Evolutionary conservation across 108 stramenopile genomes (phyloP), one percentile per base, ranked within the genome.

Genomic region (Discostella pseudostelligera): DNA sequence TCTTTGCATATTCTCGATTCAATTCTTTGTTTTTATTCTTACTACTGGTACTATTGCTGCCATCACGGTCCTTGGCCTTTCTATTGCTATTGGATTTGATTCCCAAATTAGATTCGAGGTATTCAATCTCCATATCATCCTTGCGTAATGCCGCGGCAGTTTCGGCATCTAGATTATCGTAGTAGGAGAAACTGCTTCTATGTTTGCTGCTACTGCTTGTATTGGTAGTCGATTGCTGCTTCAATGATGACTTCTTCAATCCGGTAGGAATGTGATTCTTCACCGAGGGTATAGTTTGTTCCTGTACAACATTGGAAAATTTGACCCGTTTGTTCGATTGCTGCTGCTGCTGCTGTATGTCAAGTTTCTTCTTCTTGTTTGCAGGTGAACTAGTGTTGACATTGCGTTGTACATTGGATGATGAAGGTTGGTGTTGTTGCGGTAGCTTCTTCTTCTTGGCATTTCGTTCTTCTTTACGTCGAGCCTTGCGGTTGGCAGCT

Each of bases 51-150:
- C 40, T 65, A 45, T 13, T 28, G 17, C 26, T 50, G 8, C 39
- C 42, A 24, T 47, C 62, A 6, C 42, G 50, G 20, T 50, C 47
- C 47, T 63, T 75, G 11, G 65, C 67, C n/a, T 79, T 74, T 46
- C 72, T 69, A 40, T 67, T 81, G 16, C 44, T 57, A 6, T 44
- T 49, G 8, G 14, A 72, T 17, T 56, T 57, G 4, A 87, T 54
- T 13, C 87, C 87, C 12, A 93, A 57, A 67, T 82, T 87, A 1
- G 64, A 63, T 67, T 87, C 89, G 47, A 94, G 66, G 8, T 81
- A 82, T 42, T 89, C 86, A 74, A 94, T 94, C 74, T 94, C 92
- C 32, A 62, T 73, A 49, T 94, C 89, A 47, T 94, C 92, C 45
- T 72, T 70, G 21, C 83, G 70, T n/a, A 94, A 43, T 9, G 86